Evolutionary conservation across 768 basidiomycete species (phyloP).

Genomic region (Exidia glandulosa): DNA sequence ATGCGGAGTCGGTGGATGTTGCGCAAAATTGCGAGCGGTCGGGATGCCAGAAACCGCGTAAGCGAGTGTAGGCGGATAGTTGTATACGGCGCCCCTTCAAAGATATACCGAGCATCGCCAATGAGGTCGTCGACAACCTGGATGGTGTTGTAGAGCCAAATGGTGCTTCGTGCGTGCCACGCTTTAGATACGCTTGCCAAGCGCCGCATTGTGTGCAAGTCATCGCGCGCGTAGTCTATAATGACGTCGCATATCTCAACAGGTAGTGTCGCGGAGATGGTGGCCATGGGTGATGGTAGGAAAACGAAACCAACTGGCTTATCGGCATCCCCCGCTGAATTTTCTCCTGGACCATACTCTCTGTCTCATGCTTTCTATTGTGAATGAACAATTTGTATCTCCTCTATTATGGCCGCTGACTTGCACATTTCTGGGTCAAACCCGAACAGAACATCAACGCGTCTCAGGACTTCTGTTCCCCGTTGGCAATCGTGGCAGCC

Average conservation of each 20-base stretch:
- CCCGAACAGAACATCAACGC: too few species aligned
- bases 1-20: neutral
- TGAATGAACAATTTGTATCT: too few species aligned
- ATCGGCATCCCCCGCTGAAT: too few species aligned
- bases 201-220: neutral
- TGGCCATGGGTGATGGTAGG: too few species aligned
- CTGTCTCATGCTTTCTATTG: too few species aligned
- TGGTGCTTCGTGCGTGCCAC: neutral
- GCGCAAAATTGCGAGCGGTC: neutral
- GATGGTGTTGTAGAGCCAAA: neutral
- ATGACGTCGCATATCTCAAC: neutral
- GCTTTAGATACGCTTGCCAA: neutral
- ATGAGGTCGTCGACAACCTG: neutral
- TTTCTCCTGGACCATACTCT: too few species aligned
- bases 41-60: neutral
- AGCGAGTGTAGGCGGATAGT: neutral
- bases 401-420: too few species aligned
- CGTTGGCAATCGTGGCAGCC: too few species aligned
- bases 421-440: too few species aligned
- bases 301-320: too few species aligned
- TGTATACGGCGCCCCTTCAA: neutral
- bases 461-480: too few species aligned
- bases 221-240: neutral
- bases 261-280: too few species aligned
- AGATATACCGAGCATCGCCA: neutral